These are phyloP conservation scores for Wallacemonas sp. DNA, from an alignment of 208 protist genomes.

Conservation along the genomic window DNA sequence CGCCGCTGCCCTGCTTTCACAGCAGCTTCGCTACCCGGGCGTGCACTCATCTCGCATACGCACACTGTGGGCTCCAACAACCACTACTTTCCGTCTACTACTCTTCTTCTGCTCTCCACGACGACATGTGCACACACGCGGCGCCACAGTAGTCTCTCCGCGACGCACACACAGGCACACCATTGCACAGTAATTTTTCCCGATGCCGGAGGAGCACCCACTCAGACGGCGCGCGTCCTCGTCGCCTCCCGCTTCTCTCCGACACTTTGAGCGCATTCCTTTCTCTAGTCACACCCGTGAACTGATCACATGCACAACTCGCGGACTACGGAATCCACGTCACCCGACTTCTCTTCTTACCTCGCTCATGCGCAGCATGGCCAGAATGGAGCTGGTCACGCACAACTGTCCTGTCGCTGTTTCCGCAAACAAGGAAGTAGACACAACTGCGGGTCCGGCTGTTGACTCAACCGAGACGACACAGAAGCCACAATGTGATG, in stretches of 20 bases:
- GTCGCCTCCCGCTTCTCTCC: slow-evolving; percentile 3
- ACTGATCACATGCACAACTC: background rate
- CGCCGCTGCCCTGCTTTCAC: no score
- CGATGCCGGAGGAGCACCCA: background rate
- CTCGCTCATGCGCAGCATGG: background rate
- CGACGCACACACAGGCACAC: no score
- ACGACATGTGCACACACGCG: no score
- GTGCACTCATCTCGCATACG: no score
- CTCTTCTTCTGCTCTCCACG: no score
- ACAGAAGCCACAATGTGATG: background rate
- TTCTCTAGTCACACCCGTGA: background rate
- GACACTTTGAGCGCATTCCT: background rate
- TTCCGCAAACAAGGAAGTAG: no score
- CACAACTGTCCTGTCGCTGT: background rate
- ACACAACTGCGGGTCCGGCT: no score
- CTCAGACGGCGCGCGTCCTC: background rate
- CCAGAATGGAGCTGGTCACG: background rate
- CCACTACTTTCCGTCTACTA: no score
- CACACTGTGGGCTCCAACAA: no score
- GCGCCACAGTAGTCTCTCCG: no score
- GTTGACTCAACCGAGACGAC: no score
- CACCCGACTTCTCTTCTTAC: background rate
- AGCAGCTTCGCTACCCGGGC: no score
- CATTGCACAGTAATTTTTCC: background rate
- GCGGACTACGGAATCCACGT: background rate